phyloP scores from a whole-genome alignment of 2,329 filamentous ascomycete genomes.

The Cytospora schulzeri region DNA sequence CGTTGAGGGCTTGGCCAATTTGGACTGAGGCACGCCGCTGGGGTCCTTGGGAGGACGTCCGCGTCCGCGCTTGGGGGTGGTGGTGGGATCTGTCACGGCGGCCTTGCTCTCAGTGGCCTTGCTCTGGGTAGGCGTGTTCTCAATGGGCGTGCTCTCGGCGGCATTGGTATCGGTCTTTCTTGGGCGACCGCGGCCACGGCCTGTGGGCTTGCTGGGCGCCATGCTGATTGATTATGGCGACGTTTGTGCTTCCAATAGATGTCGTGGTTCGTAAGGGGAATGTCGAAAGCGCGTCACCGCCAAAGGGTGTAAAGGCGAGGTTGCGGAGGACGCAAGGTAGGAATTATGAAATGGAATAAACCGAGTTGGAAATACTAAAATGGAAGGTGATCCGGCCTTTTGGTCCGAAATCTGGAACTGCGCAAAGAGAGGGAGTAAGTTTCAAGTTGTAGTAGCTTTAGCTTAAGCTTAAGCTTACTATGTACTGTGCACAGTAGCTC shows the following conservation, averaged over 20 bases:
- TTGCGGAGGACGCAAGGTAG: not conserved
- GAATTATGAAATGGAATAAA: not conserved
- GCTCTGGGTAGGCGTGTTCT: too few species aligned
- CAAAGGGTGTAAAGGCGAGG: not conserved
- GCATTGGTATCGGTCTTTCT: conserved; percentile 19
- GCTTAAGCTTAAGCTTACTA: not conserved
- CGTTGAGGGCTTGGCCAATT: conserved; percentile 12
- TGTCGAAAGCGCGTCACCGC: not conserved
- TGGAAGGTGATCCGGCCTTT: not conserved
- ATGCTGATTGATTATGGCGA: not conserved
- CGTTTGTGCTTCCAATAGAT: not conserved
- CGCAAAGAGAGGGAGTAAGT: too few species aligned
- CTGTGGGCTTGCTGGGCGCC: conserved; percentile 23
- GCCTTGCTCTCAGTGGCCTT: not conserved
- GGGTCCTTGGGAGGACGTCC: conserved; percentile 17
- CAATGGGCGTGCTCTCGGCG: not conserved
- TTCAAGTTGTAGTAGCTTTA: not conserved
- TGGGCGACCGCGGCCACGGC: conserved; percentile 25
- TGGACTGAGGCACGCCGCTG: conserved; percentile 12
- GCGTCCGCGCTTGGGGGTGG: conserved; percentile 12
- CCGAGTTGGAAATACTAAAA: not conserved
- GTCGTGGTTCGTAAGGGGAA: not conserved
- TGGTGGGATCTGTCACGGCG: not conserved
- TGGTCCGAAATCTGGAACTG: not conserved
- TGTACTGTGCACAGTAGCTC: not conserved